Evolutionary conservation across 495 filamentous ascomycete species (phyloP), one percentile per base, ranked within the genome.

Genomic region (Neurospora cerealis): DNA sequence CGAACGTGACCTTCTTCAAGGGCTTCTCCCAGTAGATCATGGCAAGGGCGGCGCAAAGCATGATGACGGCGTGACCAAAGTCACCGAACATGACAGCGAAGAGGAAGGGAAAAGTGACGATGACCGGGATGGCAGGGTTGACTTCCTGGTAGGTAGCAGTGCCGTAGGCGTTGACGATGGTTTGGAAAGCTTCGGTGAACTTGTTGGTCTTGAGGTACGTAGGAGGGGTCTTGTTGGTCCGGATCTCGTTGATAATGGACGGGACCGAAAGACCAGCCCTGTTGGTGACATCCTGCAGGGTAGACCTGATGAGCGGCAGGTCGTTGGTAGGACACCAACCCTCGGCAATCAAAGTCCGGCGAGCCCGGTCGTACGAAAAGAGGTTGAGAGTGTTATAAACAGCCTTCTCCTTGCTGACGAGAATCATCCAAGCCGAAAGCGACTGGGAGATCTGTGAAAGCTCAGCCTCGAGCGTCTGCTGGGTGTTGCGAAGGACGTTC

Each of bases 41-140:
- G 42, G 93, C 92, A 36, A 87, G 73, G 36, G 96, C 92, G 75
- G 92, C 90, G 71, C 89, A 77, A 17, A 92, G 86, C 92, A 98
- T 94, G 77, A 99, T 90, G 75, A 87, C 77, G 74, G 95, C 96
- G 80, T 99, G 96, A 36, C 96, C 96, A 74, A 97, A 89, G 82
- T 98, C 96, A 80, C 96, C 96, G 78, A 98, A 98, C 96, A 98
- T 98, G 87, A 98, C 95, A 37, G 96, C 96, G 80, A 99, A 99
- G 54, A 98, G 84, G 85, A 99, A 98, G 15, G 96, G 96, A 82
- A 99, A 98, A 19, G 96, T 99, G 76, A 98, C 89, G 73, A 98
- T 93, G 32, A 96, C 95, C 28, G 94, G 94, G 36, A 98, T 85
- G 71, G 93, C 96, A 73, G 96, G 96, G 84, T 99, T 99, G 84